These are phyloP conservation scores for Debaryomyces maramus DNA, from an alignment of 805 yeast species.

Conservation along the genomic window DNA sequence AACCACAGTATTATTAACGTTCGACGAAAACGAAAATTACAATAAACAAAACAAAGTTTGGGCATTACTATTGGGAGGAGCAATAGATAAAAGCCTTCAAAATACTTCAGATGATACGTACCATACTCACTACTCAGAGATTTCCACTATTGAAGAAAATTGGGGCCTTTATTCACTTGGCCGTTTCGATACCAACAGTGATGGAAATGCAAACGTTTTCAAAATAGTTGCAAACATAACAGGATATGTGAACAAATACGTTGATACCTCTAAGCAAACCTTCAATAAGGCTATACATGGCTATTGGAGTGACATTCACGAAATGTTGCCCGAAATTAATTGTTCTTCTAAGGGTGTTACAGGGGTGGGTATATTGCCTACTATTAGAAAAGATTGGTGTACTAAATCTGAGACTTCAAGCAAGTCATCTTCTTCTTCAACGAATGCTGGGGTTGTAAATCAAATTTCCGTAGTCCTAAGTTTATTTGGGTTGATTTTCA, in stretches of 20 bases:
- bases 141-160: too few species aligned
- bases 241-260: constrained; percentile 26
- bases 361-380: constrained; percentile 32
- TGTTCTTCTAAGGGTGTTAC: constrained; percentile 31
- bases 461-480: too few species aligned
- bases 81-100: constrained; percentile 36
- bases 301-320: constrained; percentile 26
- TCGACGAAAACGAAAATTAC: constrained; percentile 50
- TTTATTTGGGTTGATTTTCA: too few species aligned
- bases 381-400: constrained; percentile 34
- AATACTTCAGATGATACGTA: constrained; percentile 50
- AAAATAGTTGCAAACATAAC: constrained; percentile 38
- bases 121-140: constrained; percentile 53
- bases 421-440: too few species aligned
- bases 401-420: too few species aligned
- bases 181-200: constrained; percentile 32
- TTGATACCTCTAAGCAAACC: constrained; percentile 31
- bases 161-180: constrained; percentile 52
- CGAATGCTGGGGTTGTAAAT: too few species aligned
- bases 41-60: constrained; percentile 46
- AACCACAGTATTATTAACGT: constrained; percentile 47
- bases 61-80: constrained; percentile 50
- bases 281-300: constrained; percentile 31
- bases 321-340: constrained; percentile 37
- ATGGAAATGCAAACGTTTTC: constrained; percentile 52